Evolutionary conservation across 2,329 filamentous ascomycete species (phyloP), one percentile per base, ranked within the genome.

Genomic region (Ceratocystiopsis sp.): DNA sequence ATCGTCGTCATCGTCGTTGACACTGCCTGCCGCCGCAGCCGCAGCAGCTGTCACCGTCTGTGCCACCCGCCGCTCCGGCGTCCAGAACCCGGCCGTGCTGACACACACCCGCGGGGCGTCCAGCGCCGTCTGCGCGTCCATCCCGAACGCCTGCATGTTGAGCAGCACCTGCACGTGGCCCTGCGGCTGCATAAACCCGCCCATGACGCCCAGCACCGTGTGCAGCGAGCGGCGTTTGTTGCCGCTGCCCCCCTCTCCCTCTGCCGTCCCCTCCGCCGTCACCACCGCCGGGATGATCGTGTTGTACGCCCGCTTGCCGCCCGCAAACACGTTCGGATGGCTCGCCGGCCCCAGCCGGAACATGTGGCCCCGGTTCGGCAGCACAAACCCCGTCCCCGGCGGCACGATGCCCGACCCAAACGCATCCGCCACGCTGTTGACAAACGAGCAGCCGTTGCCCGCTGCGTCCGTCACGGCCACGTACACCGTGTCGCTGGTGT

Each of bases 111-210:
- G 69, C 3, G 89, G 89, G 1, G 87, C 80, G 55, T 96, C 89
- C 0, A 96, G 70, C 1, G 89, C 85, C 36, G 80, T 75, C 59
- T 96, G 89, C 0, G 86, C 84, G 46, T 80, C 79, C 45, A 84
- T 68, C 1, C 78, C 75, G 51, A 89, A 93, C 0, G 83, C 74
- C 1, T 91, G 62, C 71, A 93, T 87, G 52, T 93, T 93, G 1
- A 95, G 66, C 12, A 96, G 62, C 0, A 95, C 86, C 59, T 96
- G 89, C 0, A 95, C 78, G 48, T 95, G 89, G 14, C 87, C 89
- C 58, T 95, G 89, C 0, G 89, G 89, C 60, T 96, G 89, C 82
- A 95, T 96, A 59, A 91, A 94, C 1, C 85, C 87, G 33, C 89
- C 89, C 89, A 96, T 95, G 47, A 95, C 86, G 37, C 89, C 89